Evolutionary conservation across 2,329 filamentous ascomycete genomes (phyloP), one percentile per base, ranked within the genome.

Genomic region (Ophiocordyceps unilateralis): DNA sequence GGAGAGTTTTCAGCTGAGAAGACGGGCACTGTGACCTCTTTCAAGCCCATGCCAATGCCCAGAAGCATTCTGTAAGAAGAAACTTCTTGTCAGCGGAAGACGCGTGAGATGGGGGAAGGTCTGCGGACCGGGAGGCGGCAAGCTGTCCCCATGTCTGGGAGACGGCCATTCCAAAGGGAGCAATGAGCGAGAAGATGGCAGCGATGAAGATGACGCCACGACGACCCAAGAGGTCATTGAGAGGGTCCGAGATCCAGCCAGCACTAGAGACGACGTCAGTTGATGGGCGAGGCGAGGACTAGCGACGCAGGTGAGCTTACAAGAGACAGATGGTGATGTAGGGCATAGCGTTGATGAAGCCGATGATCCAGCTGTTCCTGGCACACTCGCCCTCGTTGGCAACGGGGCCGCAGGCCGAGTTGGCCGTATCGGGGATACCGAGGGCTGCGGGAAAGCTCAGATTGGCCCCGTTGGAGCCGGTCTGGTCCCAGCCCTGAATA

Each of bases 121-220:
- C 15, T 17, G 40, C 64, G 15, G 72, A 60, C 60, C 74, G 70
- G 43, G 63, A 68, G n/a, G 67, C 60, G 36, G 75, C 65, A 3
- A 80, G 61, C 50, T 79, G 65, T 9, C 56, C 58, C 74, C 76
- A 83, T 30, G 58, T 72, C 48, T 78, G 74, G 9, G 68, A 66
- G 15, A 74, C 51, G 0, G 69, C 77, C 48, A 69, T 73, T 21
- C 77, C 76, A 49, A 83, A 72, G 1, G 74, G 71, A 1, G 76
- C 62, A 11, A 79, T 51, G 2, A 81, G 59, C 49, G 73, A 80
- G 54, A 82, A 78, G 49, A 78, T 60, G 12, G 72, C 74, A 7
- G 70, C 69, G 39, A 78, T 55, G 53, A 81, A 81, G 46, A 82
- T 82, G 39, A 74, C 71, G 11, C 76, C 74, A 42, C 76, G 71